Conservation (phyloP, 2,329 filamentous ascomycete species). For the Pestalotiopsis sp. region DNA sequence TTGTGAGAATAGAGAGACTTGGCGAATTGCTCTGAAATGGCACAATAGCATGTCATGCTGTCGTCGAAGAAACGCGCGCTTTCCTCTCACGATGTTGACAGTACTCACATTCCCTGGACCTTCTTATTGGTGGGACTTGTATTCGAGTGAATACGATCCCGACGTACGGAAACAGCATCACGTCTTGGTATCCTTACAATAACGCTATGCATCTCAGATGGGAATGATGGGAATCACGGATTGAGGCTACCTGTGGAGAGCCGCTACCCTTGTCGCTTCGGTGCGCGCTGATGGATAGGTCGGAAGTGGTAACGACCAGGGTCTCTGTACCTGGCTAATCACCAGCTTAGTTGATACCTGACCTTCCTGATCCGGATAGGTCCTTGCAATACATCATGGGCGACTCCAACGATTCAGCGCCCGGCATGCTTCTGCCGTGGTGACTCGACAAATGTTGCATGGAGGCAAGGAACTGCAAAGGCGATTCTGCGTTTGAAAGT, state of each 20-base stretch:
- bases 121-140: not conserved
- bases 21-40: not conserved
- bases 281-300: not conserved
- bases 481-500: not conserved
- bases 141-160: not conserved
- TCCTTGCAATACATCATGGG: not conserved
- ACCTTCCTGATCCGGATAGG: not conserved
- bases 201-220: not conserved
- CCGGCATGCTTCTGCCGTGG: not conserved
- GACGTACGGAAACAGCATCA: not conserved
- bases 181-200: conserved; percentile 3
- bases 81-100: not conserved
- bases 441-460: not conserved
- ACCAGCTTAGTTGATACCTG: not conserved
- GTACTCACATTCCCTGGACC: not conserved
- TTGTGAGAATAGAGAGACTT: not conserved
- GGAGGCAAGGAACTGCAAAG: not conserved
- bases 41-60: not conserved
- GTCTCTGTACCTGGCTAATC: not conserved
- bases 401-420: not conserved
- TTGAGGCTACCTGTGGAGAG: not conserved
- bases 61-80: not conserved
- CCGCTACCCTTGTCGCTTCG: not conserved
- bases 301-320: not conserved
- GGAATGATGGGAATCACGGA: too few relatives aligned